Percentiles rank a stretch among this genome's conserved stretches.
These are phyloP conservation scores for Coriolopsis trogii DNA, from an alignment of 1,284 basidiomycete genomes.

Conservation along the genomic window DNA sequence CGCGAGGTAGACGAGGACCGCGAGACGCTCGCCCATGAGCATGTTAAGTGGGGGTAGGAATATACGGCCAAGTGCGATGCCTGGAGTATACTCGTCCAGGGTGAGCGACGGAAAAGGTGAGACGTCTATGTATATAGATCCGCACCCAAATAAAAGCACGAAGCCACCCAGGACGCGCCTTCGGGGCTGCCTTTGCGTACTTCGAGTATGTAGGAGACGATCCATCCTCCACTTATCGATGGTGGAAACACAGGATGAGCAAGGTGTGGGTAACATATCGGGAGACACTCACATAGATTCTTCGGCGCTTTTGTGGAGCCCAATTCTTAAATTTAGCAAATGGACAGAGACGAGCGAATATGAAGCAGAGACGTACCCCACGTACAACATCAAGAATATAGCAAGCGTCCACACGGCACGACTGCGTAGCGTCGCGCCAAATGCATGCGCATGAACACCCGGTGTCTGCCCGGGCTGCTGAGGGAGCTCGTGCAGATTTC, in stretches of 20 bases:
- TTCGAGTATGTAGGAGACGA: slow-evolving; percentile 34
- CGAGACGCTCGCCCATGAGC: slow-evolving; percentile 35
- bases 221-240: slow-evolving; percentile 40
- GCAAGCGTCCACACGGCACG: slow-evolving; percentile 36
- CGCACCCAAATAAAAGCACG: slow-evolving; percentile 35
- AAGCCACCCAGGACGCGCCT: slow-evolving; percentile 38
- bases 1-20: slow-evolving; percentile 35
- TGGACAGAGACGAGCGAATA: neutral
- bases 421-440: slow-evolving; percentile 29
- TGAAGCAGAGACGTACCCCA: slow-evolving; percentile 26
- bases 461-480: slow-evolving; percentile 19
- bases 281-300: slow-evolving; percentile 34
- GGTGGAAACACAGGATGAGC: neutral
- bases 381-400: slow-evolving; percentile 37
- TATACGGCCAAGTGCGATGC: slow-evolving; percentile 36
- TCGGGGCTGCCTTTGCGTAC: slow-evolving; percentile 35
- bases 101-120: neutral
- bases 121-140: too few species aligned
- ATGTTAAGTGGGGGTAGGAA: slow-evolving; percentile 35
- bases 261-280: neutral
- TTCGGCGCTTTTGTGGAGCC: slow-evolving; percentile 30
- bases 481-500: slow-evolving; percentile 27
- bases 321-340: too few species aligned
- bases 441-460: slow-evolving; percentile 1
- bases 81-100: slow-evolving; percentile 13